phyloP scores from a whole-genome alignment of 768 basidiomycete species.

The Phlegmacium glaucopus region DNA sequence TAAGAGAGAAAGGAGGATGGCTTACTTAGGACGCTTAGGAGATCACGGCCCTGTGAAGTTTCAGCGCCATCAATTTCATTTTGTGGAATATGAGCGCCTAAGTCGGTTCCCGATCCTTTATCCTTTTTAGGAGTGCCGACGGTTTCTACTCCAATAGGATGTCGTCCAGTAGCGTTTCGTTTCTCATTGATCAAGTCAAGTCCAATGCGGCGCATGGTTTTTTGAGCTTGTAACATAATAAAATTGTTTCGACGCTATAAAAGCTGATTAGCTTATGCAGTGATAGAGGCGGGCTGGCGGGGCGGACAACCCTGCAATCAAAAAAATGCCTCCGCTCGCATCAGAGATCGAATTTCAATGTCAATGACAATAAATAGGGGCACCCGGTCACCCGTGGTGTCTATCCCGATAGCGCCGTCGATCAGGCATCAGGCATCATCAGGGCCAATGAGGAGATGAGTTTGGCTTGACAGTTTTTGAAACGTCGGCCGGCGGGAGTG shows the following conservation, averaged over 20 bases:
- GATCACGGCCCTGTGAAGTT: constrained; percentile 36
- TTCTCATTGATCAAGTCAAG: constrained; percentile 49
- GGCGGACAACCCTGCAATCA: neutral
- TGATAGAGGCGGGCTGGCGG: neutral
- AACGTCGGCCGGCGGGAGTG: neutral
- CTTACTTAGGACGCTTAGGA: constrained; percentile 55
- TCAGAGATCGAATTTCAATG: neutral
- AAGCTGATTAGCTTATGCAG: neutral
- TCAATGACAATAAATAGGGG: too few species aligned
- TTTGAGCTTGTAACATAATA: constrained; percentile 39
- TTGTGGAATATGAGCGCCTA: too few species aligned
- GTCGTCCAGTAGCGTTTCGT: constrained; percentile 33
- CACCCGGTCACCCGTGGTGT: too few species aligned
- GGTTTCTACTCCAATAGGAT: constrained; percentile 13
- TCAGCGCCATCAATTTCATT: neutral
- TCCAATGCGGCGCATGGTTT: constrained; percentile 52
- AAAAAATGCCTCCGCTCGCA: neutral
- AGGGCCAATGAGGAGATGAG: neutral
- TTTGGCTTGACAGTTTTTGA: neutral
- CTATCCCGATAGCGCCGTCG: neutral
- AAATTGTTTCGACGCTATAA: constrained; percentile 43
- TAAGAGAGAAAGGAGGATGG: constrained; percentile 1
- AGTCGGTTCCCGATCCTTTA: neutral
- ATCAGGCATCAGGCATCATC: neutral
- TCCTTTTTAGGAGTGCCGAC: constrained; percentile 9